Conservation (phyloP, 345 rosid genomes). For the Lumnitzera littorea region DNA sequence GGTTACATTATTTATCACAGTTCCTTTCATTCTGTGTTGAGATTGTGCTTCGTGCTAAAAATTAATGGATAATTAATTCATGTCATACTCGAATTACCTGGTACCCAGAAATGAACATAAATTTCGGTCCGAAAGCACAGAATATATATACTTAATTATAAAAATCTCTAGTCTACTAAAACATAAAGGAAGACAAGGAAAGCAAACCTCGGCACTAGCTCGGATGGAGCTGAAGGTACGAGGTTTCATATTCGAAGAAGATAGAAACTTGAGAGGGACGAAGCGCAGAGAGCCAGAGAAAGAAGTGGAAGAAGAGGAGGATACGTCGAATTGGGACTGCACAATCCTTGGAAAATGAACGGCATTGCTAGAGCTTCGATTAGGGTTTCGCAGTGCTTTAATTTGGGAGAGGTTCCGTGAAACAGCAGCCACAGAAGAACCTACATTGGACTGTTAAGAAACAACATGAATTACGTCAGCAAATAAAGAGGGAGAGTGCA, state of each 20-base stretch:
- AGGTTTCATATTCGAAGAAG: constrained; percentile 19
- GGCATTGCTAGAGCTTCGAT: constrained; percentile 12
- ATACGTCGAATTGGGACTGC: constrained; percentile 19
- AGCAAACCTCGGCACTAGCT: constrained; percentile 65
- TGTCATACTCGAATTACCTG: no score
- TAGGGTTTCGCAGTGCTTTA: constrained; percentile 13
- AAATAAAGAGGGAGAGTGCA: not conserved
- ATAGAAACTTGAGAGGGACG: constrained; percentile 21
- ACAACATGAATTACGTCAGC: not conserved
- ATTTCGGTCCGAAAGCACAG: not conserved
- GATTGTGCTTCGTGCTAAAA: no score
- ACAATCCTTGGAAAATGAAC: constrained; percentile 16
- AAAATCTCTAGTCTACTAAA: not conserved
- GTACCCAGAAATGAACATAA: no score
- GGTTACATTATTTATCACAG: no score
- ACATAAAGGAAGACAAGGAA: not conserved
- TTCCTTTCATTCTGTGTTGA: no score
- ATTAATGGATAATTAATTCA: no score
- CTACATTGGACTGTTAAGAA: constrained; percentile 44
- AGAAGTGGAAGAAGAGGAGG: constrained; percentile 21
- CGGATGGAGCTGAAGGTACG: constrained; percentile 33
- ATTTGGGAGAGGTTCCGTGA: constrained; percentile 25
- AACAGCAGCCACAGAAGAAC: constrained; percentile 34
- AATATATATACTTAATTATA: no score
- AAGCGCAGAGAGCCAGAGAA: constrained; percentile 32